These are phyloP conservation scores for Paulownia fortunei DNA, from an alignment of 257 asterid genomes.

Conservation along the genomic window DNA sequence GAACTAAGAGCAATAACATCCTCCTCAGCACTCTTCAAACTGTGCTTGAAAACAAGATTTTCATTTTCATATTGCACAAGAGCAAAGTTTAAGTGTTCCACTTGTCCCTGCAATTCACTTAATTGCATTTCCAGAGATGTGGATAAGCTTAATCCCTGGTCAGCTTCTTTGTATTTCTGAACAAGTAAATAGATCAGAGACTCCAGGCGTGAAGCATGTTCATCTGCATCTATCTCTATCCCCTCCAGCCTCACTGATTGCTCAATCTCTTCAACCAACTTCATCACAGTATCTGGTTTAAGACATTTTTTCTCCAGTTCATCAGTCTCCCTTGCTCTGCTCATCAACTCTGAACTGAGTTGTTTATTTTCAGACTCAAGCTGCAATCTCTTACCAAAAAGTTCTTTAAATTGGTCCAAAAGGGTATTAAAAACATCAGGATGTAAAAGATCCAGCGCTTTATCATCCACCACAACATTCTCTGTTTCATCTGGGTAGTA, in stretches of 20 bases:
- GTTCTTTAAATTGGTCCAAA: slow-evolving; percentile 56
- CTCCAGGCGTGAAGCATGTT: slow-evolving; percentile 63
- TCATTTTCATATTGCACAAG: slow-evolving; percentile 70
- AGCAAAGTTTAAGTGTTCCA: slow-evolving; percentile 56
- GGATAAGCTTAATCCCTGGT: slow-evolving; percentile 52
- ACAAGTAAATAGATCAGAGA: slow-evolving; percentile 62
- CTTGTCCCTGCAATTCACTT: slow-evolving; percentile 58
- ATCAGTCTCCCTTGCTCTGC: slow-evolving; percentile 54
- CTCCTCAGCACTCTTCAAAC: slow-evolving; percentile 65
- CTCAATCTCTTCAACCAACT: slow-evolving; percentile 63
- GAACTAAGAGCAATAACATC: slow-evolving; percentile 51
- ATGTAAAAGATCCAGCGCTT: slow-evolving; percentile 51
- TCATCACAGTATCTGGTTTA: slow-evolving; percentile 53
- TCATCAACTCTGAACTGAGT: slow-evolving; percentile 61
- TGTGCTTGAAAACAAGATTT: slow-evolving; percentile 62
- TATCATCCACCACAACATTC: slow-evolving; percentile 42
- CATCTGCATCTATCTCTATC: slow-evolving; percentile 38
- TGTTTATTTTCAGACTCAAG: slow-evolving; percentile 60
- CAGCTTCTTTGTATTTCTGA: slow-evolving; percentile 66
- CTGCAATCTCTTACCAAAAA: slow-evolving; percentile 57
- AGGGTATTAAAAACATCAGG: slow-evolving; percentile 50
- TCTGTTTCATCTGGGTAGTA: slow-evolving; percentile 44
- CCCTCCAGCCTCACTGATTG: slow-evolving; percentile 61
- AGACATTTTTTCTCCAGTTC: slow-evolving; percentile 58
- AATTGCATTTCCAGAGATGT: slow-evolving; percentile 60